Evolutionary conservation across 2,329 filamentous ascomycete genomes (phyloP), one percentile per base, ranked within the genome.

Genomic region (Neodidymelliopsis sp.): DNA sequence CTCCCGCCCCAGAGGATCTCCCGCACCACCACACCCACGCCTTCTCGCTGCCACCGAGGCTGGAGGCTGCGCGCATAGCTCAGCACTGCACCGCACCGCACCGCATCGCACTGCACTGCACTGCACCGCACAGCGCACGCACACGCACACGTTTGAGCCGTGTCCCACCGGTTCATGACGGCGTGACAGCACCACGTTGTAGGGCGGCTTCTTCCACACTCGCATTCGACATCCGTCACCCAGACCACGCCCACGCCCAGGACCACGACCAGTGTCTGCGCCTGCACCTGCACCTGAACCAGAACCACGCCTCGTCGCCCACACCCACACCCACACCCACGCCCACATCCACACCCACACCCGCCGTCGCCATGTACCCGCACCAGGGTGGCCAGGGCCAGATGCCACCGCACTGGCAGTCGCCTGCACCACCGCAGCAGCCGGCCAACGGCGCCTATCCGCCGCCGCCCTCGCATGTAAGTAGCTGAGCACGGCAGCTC

Each of bases 401-500:
- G 59, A 62, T 71, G 47, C 69, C 69, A 49, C 63, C 70, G 23
- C 70, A 73, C 54, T 72, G 69, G 67, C 67, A 71, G 53, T 70
- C 70, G 39, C 68, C 67, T 13, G 66, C 63, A 29, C 54, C 65
- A 24, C 66, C 68, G 53, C 46, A 49, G 47, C 66, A 70, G 57
- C 66, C 70, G 41, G 59, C 67, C 43, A 70, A 67, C 59, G 69
- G 66, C 56, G 52, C 67, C 36, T 74, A 74, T 51, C 64, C 64
- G 49, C 69, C 67, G 45, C 46, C 47, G 40, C 63, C 68, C 44
- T 52, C 62, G 47, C 70, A 72, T 62, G 70, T 72, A 70, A 66
- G 69, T 71, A 41, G n/a, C n/a, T 41, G 4, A 10, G 6, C 22
- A 27, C 20, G 22, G 19, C 35, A 23, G 24, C 28, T 35, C 18